Base-by-base conservation (phyloP, 345 rosid genomes). In the Mangifera indica region DNA sequence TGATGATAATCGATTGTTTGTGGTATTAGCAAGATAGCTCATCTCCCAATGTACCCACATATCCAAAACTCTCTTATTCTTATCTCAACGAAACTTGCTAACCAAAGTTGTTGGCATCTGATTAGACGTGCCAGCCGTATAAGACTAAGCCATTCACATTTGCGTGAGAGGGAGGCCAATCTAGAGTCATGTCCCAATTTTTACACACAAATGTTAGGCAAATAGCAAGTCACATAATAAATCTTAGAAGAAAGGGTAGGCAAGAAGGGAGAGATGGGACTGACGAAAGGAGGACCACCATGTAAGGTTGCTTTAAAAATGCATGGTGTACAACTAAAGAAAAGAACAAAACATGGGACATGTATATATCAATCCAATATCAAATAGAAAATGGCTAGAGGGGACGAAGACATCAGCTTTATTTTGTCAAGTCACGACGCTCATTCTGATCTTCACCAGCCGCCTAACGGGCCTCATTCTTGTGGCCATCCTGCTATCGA, bases 261-360 rank as follows among this genome's bases (percentile, higher is more conserved):
- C 34, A 66, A 5, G 60, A 57, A 12, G 45, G 71, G 44, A 12
- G 57, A 72, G 82, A 83, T 73, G 79, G 71, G 82, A 83, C 82
- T 65, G 9, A 42, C 66, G 63, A 79, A 55, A 45, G 20, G 84
- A 79, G 42, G 71, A 58, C 75, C 72, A 67, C 91, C 91, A 72
- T 75, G 78, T 51, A 80, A 77, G 75, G 69, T 48, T 63, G 68
- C 84, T 85, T 84, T 84, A 53, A 56, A 71, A 84, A 72, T 77
- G 73, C 80, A 75, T 72, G 88, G 91, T 73, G 77, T 78, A 69
- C 10, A 85, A 56, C 54, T 60, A 82, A 85, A 76, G 87, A 77
- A 76, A 82, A 83, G 81, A 74, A 82, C 79, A 4, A 74, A 76
- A 66, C 85, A 75, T 66, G 32, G 20, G 18, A 51, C 65, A 51